These are phyloP conservation scores for Neurospora hispaniola DNA, from an alignment of 495 filamentous ascomycete genomes.

Conservation along the genomic window DNA sequence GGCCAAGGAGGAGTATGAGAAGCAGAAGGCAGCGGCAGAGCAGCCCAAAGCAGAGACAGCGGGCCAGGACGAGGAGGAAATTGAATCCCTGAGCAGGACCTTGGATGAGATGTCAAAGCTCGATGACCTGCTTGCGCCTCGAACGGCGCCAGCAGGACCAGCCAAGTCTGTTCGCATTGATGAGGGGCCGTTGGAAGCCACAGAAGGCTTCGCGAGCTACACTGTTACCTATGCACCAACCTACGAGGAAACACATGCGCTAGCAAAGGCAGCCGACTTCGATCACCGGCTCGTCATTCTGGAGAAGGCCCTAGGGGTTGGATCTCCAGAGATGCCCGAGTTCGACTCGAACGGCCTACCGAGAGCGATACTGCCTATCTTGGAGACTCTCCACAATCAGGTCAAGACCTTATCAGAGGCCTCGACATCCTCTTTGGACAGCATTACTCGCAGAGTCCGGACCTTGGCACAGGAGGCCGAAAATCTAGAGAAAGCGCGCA, in stretches of 20 bases:
- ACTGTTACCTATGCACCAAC: slow-evolving; percentile 45
- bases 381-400: slow-evolving; percentile 68
- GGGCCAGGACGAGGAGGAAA: slow-evolving; percentile 25
- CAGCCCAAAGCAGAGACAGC: slow-evolving; percentile 18
- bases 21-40: slow-evolving; percentile 31
- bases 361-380: slow-evolving; percentile 64
- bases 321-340: slow-evolving; percentile 54
- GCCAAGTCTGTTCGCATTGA: slow-evolving; percentile 6
- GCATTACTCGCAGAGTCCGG: slow-evolving; percentile 59
- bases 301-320: slow-evolving; percentile 74
- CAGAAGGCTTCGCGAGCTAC: slow-evolving; percentile 30
- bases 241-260: slow-evolving; percentile 51
- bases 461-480: slow-evolving; percentile 73
- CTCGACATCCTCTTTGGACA: slow-evolving; percentile 59
- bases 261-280: slow-evolving; percentile 79
- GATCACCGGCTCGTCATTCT: slow-evolving; percentile 67
- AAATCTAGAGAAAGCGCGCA: slow-evolving; percentile 58
- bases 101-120: slow-evolving; percentile 47
- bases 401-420: slow-evolving; percentile 53
- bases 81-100: slow-evolving; percentile 53
- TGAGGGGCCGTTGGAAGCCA: not conserved
- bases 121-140: slow-evolving; percentile 18
- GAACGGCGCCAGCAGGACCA: slow-evolving; percentile 18
- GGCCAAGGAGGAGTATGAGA: slow-evolving; percentile 55
- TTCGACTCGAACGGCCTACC: slow-evolving; percentile 44